Base-by-base conservation (phyloP, 2,329 filamentous ascomycete species). In the Trichoderma koningii region DNA sequence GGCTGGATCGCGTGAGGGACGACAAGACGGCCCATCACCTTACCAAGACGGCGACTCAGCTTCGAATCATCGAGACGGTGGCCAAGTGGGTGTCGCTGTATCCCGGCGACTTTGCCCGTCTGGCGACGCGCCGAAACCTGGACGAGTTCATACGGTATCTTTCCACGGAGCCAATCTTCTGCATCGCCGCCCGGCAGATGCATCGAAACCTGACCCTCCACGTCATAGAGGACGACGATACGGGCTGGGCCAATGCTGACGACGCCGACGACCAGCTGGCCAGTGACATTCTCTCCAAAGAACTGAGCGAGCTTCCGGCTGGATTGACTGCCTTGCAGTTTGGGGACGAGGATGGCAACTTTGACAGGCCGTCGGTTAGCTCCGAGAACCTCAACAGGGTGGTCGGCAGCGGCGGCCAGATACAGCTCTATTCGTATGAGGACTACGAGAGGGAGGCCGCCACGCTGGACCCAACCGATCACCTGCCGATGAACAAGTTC, bases 71-170 rank as follows among this genome's bases (percentile, higher is more conserved):
- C 45, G 89, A 91, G 69, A 87, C 95, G 7, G 81, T 98, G 66
- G 91, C 92, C 5, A 91, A 91, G 74, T 99, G 95, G 95, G 89
- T 96, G 1, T 88, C 89, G 17, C 82, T 89, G 50, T 98, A 98
- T 76, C 93, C 95, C 0, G 94, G 93, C 17, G 95, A 99, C 76
- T 97, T 98, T 80, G 93, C 93, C 1, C 88, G 90, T 67, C 85
- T 89, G 1, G 84, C 84, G 23, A 96, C 92, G 2, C 87, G 88
- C 69, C 86, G 85, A 68, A 87, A 85, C 38, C 80, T 97, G 45
- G 86, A 89, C 56, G 87, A 87, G 26, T 95, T 99, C 71, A 89
- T 96, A 42, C 78, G 81, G 19, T 85, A 88, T 47, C 80, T 98
- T n/a, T 85, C 91, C 23, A 85, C 84, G 5, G 90, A 91, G 68